Base-by-base conservation (phyloP, 768 basidiomycete species). In the Boletus reticulatus region DNA sequence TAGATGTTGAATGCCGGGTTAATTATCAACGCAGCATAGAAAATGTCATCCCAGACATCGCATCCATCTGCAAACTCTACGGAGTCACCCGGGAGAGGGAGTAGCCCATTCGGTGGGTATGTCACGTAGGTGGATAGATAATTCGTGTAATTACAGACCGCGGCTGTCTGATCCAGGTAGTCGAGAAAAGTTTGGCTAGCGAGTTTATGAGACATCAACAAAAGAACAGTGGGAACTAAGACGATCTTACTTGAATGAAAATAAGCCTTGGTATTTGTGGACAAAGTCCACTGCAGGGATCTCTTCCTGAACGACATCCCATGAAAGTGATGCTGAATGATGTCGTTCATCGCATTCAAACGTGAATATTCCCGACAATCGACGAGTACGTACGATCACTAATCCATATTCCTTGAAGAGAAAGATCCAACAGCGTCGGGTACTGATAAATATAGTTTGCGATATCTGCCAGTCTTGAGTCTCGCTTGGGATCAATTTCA, bases 1-100 rank as follows among this genome's bases (percentile, higher is more conserved):
- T 91, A 92, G 10, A 89, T 78, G 60, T 91, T 78, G 73, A 91
- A 92, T 0, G 85, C 88, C 0, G 89, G 89, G 62, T 91, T 90
- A 59, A 87, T 71, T 5, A 70, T 50, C 20, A 88, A 58, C 0
- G 89, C 82, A 0, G 80, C 84, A n/a, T 84, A 69, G 63, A 87
- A 83, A 50, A 91, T 84, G 36, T 75, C 70, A 27, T 80, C 77
- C 88, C 87, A 90, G 1, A 89, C 67, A 62, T 89, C 84, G 58
- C 89, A 91, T 20, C 80, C 84, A 9, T 59, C 65, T 32, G 79
- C 78, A 0, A 65, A 70, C 10, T 73, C 67, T 0, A 75, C 74
- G 0, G 81, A 81, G n/a, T 71, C 77, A 8, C 84, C 84, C 0
- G 89, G 88, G 0, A 91, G 76, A 16, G 89, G 89, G 20, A 92